Evolutionary conservation across 176 grass and related monocot species (phyloP).

Genomic region (Ensete glaucum): DNA sequence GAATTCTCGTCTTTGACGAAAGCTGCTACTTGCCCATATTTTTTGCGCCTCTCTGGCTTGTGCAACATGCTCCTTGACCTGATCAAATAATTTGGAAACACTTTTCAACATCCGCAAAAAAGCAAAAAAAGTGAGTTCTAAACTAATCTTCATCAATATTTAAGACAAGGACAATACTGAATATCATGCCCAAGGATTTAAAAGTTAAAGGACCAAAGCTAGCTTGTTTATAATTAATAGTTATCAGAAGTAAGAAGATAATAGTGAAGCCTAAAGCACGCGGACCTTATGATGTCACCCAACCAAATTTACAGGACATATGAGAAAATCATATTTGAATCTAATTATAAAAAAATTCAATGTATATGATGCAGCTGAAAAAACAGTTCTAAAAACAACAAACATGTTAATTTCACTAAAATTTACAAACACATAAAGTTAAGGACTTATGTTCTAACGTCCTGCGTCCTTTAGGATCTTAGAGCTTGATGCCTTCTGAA

Average conservation of each 20-base stretch:
- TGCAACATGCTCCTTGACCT: slow-evolving; percentile 80
- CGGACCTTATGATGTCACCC: background rate
- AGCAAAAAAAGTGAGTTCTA: background rate
- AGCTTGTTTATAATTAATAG: background rate
- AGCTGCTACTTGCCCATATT: slow-evolving; percentile 87
- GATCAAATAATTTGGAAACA: slow-evolving; percentile 4
- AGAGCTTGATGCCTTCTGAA: background rate
- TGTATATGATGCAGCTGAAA: too few relatives aligned
- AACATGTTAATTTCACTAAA: too few relatives aligned
- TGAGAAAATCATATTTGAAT: background rate
- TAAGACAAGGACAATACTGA: too few relatives aligned
- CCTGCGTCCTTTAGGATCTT: background rate
- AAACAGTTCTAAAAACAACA: too few relatives aligned
- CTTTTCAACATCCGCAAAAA: background rate
- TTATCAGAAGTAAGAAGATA: background rate
- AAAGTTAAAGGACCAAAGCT: background rate
- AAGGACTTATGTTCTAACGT: background rate
- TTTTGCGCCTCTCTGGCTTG: slow-evolving; percentile 95
- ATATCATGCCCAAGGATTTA: too few relatives aligned
- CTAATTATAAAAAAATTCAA: too few relatives aligned
- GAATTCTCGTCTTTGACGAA: slow-evolving; percentile 90
- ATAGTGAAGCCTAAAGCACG: background rate
- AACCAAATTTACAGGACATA: background rate
- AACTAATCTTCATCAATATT: too few relatives aligned
- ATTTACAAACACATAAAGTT: background rate